Evolutionary conservation across 768 basidiomycete genomes (phyloP).

Genomic region (Pleurotus djamor): DNA sequence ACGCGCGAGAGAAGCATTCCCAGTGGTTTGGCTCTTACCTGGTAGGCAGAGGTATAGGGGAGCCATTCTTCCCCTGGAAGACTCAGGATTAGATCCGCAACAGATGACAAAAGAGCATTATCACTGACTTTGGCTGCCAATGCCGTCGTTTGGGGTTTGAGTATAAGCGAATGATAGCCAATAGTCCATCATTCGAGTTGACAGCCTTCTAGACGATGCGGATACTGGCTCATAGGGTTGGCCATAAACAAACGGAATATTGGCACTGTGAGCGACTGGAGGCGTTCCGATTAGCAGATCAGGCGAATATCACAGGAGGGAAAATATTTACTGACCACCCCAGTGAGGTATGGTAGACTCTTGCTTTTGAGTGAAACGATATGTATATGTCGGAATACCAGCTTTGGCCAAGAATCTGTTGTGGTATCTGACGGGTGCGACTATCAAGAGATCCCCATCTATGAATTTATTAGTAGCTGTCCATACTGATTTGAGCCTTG

Average conservation of each 20-base stretch:
- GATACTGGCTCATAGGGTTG: background rate
- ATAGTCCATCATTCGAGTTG: conserved; percentile 38
- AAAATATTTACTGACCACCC: background rate
- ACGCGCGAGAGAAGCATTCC: too few species aligned
- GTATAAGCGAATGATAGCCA: conserved; percentile 46
- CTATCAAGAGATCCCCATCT: background rate
- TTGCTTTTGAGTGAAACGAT: background rate
- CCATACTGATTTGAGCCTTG: too few species aligned
- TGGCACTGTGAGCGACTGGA: conserved; percentile 25
- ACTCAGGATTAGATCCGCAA: background rate
- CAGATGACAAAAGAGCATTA: too few species aligned
- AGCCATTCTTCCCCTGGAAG: background rate
- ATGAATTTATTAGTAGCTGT: background rate
- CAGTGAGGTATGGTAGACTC: background rate
- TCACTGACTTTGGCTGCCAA: conserved; percentile 26
- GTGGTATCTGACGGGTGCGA: background rate
- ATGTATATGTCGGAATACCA: background rate
- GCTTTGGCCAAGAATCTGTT: background rate
- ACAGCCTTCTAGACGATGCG: conserved; percentile 17
- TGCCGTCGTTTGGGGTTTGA: conserved; percentile 39
- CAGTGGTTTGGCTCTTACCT: background rate
- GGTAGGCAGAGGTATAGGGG: background rate
- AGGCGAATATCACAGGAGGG: background rate
- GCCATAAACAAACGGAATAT: conserved; percentile 28
- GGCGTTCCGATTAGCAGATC: background rate